phyloP scores from a whole-genome alignment of 2,329 filamentous ascomycete species.

The Basipetospora chlamydospora region DNA sequence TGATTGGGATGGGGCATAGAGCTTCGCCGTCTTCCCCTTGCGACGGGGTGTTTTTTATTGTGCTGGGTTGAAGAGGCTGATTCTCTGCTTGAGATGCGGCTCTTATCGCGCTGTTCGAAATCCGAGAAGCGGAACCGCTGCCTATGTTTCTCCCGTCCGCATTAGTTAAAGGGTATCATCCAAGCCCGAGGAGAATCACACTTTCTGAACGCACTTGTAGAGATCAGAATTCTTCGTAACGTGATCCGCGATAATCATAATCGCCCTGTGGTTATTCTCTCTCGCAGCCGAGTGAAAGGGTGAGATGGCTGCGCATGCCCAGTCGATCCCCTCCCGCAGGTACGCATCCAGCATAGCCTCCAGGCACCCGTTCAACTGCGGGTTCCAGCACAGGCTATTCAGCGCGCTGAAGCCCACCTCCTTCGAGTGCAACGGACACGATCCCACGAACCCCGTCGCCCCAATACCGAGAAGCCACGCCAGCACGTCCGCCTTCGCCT shows the following conservation, averaged over 20 bases:
- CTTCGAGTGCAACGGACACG: background rate
- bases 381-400: background rate
- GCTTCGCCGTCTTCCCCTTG: too few species aligned
- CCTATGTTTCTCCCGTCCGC: too few species aligned
- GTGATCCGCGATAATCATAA: background rate
- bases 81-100: too few species aligned
- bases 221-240: too few species aligned
- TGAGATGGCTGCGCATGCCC: conserved; percentile 1
- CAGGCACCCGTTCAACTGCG: background rate
- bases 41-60: too few species aligned
- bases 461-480: background rate
- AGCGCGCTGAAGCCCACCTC: conserved; percentile 3
- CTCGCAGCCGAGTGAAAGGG: background rate
- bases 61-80: too few species aligned
- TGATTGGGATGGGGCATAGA: too few species aligned
- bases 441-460: conserved; percentile 1
- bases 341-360: background rate
- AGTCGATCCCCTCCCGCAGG: conserved; percentile 1
- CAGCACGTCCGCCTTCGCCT: background rate
- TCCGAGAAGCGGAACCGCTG: conserved; percentile 1
- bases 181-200: too few species aligned
- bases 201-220: too few species aligned
- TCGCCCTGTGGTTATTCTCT: background rate
- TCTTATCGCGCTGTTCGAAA: background rate
- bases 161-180: too few species aligned